A percentile compares a stretch with the other conserved stretches of the same genome.
Conservation (phyloP, 1,284 basidiomycete species). For the Microbotryum scabiosae region DNA sequence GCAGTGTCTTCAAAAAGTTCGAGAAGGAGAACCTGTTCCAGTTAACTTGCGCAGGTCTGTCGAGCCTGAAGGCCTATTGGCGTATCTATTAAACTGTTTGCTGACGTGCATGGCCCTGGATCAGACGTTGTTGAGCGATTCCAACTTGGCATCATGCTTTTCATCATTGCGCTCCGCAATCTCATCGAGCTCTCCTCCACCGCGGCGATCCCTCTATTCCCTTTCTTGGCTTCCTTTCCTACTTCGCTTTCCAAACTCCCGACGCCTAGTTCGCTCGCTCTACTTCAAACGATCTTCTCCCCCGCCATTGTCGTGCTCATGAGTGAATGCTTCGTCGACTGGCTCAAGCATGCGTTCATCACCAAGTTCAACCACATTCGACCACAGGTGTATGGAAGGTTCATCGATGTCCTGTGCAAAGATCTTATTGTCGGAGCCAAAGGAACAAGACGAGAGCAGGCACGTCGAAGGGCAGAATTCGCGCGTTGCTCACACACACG, state of each 20-base stretch:
- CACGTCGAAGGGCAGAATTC: not conserved
- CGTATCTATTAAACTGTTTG: not conserved
- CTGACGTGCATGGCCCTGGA: no score
- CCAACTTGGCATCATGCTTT: conserved; percentile 82
- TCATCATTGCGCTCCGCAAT: conserved; percentile 86
- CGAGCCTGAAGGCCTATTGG: not conserved
- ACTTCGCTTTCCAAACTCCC: conserved; percentile 25
- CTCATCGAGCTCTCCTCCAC: conserved; percentile 87
- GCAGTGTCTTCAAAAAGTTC: conserved; percentile 97
- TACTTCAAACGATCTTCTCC: conserved; percentile 82
- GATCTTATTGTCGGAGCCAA: conserved; percentile 69
- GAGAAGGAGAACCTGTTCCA: conserved; percentile 99
- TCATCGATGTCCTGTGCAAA: conserved; percentile 89
- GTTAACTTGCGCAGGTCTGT: conserved; percentile 83
- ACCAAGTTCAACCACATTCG: conserved; percentile 82
- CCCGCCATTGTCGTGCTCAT: conserved; percentile 83
- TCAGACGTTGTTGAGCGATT: conserved; percentile 97
- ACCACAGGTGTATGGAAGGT: conserved; percentile 89
- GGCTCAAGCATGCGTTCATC: conserved; percentile 99
- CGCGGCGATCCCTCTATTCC: conserved; percentile 43
- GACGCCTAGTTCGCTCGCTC: conserved; percentile 38
- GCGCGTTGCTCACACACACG: not conserved
- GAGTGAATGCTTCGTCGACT: conserved; percentile 93
- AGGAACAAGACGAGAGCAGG: conserved; percentile 54
- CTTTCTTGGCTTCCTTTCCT: conserved; percentile 49